These are phyloP conservation scores for Botrytis medusae DNA, from an alignment of 2,329 filamentous ascomycete genomes.

Conservation along the genomic window DNA sequence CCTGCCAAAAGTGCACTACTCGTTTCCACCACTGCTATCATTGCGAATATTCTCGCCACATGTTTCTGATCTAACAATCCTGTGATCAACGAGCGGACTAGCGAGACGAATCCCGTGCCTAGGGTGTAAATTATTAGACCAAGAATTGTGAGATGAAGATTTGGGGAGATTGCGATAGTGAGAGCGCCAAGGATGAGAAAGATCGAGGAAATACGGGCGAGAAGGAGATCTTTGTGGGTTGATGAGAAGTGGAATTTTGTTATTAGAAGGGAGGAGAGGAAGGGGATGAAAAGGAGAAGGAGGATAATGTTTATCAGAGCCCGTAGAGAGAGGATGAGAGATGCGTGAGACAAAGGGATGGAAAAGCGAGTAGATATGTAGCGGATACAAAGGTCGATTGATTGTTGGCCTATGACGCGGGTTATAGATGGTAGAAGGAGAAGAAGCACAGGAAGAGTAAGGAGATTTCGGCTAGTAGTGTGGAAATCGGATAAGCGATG, in stretches of 20 bases:
- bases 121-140: slow-evolving; percentile 34
- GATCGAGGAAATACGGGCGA: slow-evolving; percentile 30
- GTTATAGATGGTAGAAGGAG: slow-evolving; percentile 36
- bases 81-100: slow-evolving; percentile 33
- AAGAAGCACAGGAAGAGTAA: slow-evolving; percentile 35
- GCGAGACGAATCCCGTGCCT: slow-evolving; percentile 31
- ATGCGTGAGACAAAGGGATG: slow-evolving; percentile 31
- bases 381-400: slow-evolving; percentile 30
- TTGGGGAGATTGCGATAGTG: slow-evolving; percentile 30
- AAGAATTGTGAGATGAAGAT: slow-evolving; percentile 29
- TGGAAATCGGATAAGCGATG: slow-evolving; percentile 4
- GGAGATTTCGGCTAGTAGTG: slow-evolving; percentile 29
- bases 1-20: slow-evolving; percentile 31
- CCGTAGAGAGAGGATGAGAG: slow-evolving; percentile 35
- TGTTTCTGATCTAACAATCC: slow-evolving; percentile 34
- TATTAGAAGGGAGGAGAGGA: slow-evolving; percentile 31
- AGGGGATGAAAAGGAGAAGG: slow-evolving; percentile 32
- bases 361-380: slow-evolving; percentile 37
- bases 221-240: slow-evolving; percentile 33
- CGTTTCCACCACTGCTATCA: slow-evolving; percentile 35
- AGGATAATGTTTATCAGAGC: slow-evolving; percentile 35
- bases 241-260: slow-evolving; percentile 26
- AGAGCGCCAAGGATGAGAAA: slow-evolving; percentile 30
- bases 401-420: slow-evolving; percentile 25
- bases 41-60: slow-evolving; percentile 34